Conservation (phyloP, 2,329 filamentous ascomycete species). For the Fusarium drepaniforme region DNA sequence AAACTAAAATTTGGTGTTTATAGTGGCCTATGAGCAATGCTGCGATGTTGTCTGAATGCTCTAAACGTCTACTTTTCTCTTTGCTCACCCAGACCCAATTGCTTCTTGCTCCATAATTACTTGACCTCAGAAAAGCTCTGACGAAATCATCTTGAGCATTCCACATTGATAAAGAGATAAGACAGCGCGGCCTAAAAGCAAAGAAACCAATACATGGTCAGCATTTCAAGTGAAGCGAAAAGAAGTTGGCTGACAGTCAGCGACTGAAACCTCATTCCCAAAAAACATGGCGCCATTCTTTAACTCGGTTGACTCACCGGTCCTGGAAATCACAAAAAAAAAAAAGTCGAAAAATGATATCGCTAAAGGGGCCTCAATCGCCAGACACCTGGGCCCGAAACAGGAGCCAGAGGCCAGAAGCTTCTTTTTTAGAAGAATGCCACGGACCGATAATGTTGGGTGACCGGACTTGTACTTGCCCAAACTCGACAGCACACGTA, state of each 20-base stretch:
- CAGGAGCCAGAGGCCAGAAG: background rate
- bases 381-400: background rate
- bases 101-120: background rate
- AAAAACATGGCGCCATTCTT: background rate
- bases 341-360: background rate
- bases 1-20: background rate
- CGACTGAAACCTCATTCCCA: background rate
- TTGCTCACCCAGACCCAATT: background rate
- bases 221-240: background rate
- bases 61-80: background rate
- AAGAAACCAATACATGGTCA: background rate
- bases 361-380: slow-evolving; percentile 1
- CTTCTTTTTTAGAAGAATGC: background rate
- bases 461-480: slow-evolving; percentile 2
- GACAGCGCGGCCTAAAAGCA: background rate
- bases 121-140: background rate
- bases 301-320: background rate
- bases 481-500: background rate
- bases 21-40: too few relatives aligned
- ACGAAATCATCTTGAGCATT: background rate
- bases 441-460: slow-evolving; percentile 3
- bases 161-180: background rate
- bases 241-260: background rate
- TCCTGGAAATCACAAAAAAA: background rate
- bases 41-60: background rate